phyloP scores from a whole-genome alignment of 495 filamentous ascomycete species.

The Penicillium riverlandense region DNA sequence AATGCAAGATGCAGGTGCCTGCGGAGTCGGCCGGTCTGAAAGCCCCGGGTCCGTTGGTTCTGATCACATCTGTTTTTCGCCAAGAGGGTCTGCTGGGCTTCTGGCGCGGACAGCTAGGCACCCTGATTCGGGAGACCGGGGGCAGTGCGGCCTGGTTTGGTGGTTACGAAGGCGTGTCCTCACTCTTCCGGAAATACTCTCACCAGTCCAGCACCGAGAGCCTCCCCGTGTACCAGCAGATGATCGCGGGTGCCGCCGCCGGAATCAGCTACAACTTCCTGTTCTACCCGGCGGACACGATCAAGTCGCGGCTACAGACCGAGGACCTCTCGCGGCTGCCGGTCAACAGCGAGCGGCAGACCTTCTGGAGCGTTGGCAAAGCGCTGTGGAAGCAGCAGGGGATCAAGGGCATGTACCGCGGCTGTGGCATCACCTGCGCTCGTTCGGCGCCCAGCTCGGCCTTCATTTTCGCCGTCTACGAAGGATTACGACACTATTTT shows the following conservation, averaged over 20 bases:
- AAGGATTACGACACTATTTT: constrained; percentile 67
- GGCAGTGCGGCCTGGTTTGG: constrained; percentile 96
- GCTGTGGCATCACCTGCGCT: constrained; percentile 87
- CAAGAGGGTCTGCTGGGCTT: constrained; percentile 79
- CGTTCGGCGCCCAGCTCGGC: constrained; percentile 90
- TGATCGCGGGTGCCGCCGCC: constrained; percentile 80
- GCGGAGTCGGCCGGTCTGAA: constrained; percentile 29
- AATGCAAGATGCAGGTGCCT: constrained; percentile 95
- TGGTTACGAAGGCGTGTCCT: constrained; percentile 71
- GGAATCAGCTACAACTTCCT: constrained; percentile 94
- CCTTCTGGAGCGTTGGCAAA: constrained; percentile 62
- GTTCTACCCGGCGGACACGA: constrained; percentile 94
- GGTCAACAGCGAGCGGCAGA: constrained; percentile 32
- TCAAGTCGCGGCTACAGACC: constrained; percentile 96
- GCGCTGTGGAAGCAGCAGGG: constrained; percentile 76
- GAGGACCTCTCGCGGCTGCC: constrained; percentile 49
- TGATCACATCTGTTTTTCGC: constrained; percentile 71
- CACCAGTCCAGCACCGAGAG: constrained; percentile 5
- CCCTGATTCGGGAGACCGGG: constrained; percentile 87
- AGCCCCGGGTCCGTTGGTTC: constrained; percentile 43
- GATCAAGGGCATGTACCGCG: constrained; percentile 77
- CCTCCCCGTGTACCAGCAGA: constrained; percentile 63
- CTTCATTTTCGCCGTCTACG: constrained; percentile 92
- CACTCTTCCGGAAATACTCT: constrained; percentile 50
- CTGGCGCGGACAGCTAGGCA: constrained; percentile 92